These are phyloP conservation scores for Endoconidiophora polonica DNA, from an alignment of 2,329 filamentous ascomycete species.

Conservation along the genomic window DNA sequence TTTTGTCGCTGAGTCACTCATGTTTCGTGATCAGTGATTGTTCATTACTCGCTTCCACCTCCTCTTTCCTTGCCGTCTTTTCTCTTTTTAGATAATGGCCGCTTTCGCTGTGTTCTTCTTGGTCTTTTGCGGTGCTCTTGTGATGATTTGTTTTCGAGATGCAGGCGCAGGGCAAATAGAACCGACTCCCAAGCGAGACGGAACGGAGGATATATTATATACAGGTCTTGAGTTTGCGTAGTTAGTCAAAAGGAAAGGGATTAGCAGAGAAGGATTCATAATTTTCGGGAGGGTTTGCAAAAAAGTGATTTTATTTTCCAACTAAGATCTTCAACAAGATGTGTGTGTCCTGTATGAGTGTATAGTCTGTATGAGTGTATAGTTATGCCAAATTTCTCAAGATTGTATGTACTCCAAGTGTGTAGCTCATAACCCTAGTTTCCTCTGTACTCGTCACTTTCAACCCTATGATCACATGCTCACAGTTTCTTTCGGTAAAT, in stretches of 20 bases:
- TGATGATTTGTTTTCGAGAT: too few species aligned
- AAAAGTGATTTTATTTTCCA: conserved; percentile 6
- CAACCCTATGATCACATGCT: too few species aligned
- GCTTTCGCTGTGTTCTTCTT: conserved; percentile 1
- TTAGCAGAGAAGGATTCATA: background rate
- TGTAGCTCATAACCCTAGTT: too few species aligned
- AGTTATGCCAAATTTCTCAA: too few species aligned
- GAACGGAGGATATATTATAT: background rate
- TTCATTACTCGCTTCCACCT: background rate
- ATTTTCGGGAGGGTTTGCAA: conserved; percentile 6
- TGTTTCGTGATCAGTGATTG: background rate
- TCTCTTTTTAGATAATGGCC: background rate
- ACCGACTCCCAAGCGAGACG: background rate
- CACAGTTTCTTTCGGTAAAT: too few species aligned
- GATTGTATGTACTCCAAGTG: too few species aligned
- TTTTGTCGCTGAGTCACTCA: background rate
- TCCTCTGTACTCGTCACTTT: too few species aligned
- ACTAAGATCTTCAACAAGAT: too few species aligned
- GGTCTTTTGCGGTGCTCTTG: too few species aligned
- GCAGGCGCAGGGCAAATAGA: background rate
- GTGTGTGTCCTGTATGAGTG: too few species aligned
- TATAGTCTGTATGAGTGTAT: too few species aligned
- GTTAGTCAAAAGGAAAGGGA: background rate
- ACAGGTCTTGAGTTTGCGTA: too few species aligned
- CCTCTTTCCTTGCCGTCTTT: conserved; percentile 1